Evolutionary conservation across 305 asterid species (phyloP), one percentile per base, ranked within the genome.

Genomic region (Caryopteris hybrid): DNA sequence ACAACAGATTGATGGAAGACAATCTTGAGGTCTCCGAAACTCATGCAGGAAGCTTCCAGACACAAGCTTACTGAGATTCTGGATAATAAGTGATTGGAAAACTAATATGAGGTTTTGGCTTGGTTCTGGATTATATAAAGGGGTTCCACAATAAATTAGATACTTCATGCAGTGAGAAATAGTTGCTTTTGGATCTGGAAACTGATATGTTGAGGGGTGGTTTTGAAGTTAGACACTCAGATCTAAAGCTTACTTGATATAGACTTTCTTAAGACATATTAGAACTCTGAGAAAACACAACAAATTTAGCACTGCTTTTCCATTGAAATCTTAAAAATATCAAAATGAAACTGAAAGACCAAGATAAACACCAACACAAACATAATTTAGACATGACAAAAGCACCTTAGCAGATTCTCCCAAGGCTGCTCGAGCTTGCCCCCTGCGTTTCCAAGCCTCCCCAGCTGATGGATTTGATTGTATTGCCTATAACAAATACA

Each of bases 391-490:
- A 66, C 51, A 27, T 42, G 54, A 54, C 25, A 80, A n/a, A 71
- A 50, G 66, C 79, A 94, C 99, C 96, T 86, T 88, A 29, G 85
- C 96, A 78, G 91, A 91, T 80, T 94, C 98, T 76, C 99, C 98
- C 80, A 95, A 78, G 59, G 99, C 98, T 57, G 99, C 99, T 74
- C 86, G 91, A 61, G 98, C 99, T 82, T 95, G 99, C 65, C 99
- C 99, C 84, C 99, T 79, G 72, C 99, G 97, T 76, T 95, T 95
- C 97, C 97, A 95, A 64, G 99, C 99, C 81, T 95, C 98, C 16
- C 96, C 98, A 18, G 99, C 99, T 58, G 87, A 83, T 73, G 98
- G 98, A 76, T 91, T 91, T 76, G 91, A 81, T 73, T 84, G 81
- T 81, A 95, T 91, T 36, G 99, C 99, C 99, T 95, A 73, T 64